Evolutionary conservation across 768 basidiomycete species (phyloP).

Genomic region (Wakefieldia striispora): DNA sequence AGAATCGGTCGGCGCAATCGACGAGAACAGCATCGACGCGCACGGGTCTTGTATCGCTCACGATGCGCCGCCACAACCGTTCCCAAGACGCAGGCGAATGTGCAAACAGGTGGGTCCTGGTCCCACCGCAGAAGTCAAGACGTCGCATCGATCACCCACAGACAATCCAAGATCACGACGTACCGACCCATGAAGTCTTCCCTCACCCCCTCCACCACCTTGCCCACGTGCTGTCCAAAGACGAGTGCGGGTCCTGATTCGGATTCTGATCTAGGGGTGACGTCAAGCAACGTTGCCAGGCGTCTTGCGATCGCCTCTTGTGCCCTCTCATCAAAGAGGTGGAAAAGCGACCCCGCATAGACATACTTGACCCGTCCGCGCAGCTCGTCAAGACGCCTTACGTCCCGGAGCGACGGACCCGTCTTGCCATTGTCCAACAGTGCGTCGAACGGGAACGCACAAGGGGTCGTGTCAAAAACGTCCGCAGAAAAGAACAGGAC

Average conservation of each 20-base stretch:
- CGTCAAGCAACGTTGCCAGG: conserved; percentile 24
- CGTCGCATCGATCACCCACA: conserved; percentile 11
- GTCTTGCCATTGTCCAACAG: not conserved
- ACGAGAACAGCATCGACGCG: not conserved
- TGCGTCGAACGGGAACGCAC: not conserved
- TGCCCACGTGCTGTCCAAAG: conserved; percentile 34
- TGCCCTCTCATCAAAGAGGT: conserved; percentile 34
- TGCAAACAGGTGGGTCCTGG: conserved; percentile 15
- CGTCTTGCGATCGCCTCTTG: conserved; percentile 33
- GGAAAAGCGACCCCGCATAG: conserved; percentile 35
- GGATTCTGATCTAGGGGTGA: conserved; percentile 10
- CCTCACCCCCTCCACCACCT: conserved; percentile 22
- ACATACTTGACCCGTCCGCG: conserved; percentile 26
- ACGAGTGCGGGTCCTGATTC: conserved; percentile 22
- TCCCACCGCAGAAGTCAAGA: not conserved
- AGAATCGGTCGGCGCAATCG: not conserved
- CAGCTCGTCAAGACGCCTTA: conserved; percentile 22
- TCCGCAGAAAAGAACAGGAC: conserved; percentile 33
- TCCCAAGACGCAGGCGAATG: conserved; percentile 32
- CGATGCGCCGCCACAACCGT: conserved; percentile 28
- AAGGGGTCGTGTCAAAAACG: conserved; percentile 23
- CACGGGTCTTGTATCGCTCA: conserved; percentile 6
- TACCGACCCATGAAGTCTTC: conserved; percentile 24
- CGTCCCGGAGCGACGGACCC: not conserved
- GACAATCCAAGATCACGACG: not conserved